Evolutionary conservation across 306 rosid genomes (phyloP).

Genomic region (Acacia confusa): DNA sequence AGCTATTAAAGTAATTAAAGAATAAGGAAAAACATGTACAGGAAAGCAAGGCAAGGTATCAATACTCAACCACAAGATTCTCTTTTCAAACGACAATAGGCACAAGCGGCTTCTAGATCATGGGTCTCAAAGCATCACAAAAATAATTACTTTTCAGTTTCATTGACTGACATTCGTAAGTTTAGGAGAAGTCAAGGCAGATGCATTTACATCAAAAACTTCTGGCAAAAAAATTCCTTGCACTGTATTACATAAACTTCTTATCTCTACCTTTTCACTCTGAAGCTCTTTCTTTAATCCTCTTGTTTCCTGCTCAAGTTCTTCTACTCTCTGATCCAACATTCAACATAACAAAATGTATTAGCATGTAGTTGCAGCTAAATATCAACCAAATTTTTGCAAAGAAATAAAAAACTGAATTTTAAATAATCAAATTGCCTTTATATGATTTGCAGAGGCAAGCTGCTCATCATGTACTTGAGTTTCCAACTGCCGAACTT

Average conservation of each 20-base stretch:
- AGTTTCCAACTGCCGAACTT: conserved; percentile 83
- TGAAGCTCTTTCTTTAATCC: conserved; percentile 74
- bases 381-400: conserved; percentile 29
- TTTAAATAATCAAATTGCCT: conserved; percentile 42
- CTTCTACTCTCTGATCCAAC: conserved; percentile 73
- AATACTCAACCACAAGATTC: neutral
- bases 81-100: neutral
- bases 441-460: conserved; percentile 58
- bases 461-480: conserved; percentile 67
- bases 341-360: conserved; percentile 26
- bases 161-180: neutral
- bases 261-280: conserved; percentile 82
- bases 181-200: neutral
- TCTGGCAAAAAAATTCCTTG: neutral
- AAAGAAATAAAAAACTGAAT: neutral
- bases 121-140: neutral
- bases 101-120: neutral
- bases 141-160: neutral
- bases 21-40: conserved; percentile 5
- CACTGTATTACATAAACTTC: conserved; percentile 26
- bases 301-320: conserved; percentile 67
- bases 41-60: conserved; percentile 14
- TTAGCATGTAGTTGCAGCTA: conserved; percentile 28
- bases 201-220: neutral
- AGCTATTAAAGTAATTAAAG: conserved; percentile 1